Conservation (phyloP, 2,329 filamentous ascomycete genomes). For the Coniochaeta sp. region DNA sequence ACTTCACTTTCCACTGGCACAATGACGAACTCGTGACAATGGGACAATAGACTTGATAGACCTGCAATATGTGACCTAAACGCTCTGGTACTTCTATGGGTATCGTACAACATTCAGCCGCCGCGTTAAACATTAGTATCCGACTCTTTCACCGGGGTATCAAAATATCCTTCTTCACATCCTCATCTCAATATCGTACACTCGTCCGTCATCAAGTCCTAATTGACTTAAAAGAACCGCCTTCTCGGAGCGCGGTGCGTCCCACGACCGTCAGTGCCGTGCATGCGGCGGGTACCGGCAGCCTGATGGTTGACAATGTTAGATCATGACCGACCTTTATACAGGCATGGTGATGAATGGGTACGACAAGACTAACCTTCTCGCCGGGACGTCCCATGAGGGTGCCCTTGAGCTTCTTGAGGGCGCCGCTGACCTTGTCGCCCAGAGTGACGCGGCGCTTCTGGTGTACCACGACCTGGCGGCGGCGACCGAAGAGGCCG, state of each 20-base stretch:
- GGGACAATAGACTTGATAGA: neutral
- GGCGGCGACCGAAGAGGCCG: conserved; percentile 32
- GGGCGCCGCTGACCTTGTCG: conserved; percentile 71
- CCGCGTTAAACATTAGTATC: neutral
- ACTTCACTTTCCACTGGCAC: neutral
- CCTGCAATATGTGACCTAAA: neutral
- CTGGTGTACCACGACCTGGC: conserved; percentile 39
- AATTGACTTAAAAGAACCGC: neutral
- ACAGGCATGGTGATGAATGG: too few relatives aligned
- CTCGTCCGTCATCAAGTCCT: neutral
- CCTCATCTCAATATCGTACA: neutral
- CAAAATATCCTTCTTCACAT: neutral
- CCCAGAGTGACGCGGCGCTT: conserved; percentile 61
- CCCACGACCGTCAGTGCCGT: conserved; percentile 64
- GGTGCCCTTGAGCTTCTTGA: conserved; percentile 66
- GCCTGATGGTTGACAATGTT: conserved; percentile 39
- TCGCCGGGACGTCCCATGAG: conserved; percentile 62
- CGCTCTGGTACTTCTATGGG: neutral
- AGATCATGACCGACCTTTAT: neutral
- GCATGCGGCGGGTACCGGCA: conserved; percentile 67
- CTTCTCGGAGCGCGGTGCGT: neutral
- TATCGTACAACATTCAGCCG: neutral
- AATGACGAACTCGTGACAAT: neutral
- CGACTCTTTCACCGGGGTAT: neutral
- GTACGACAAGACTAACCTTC: conserved; percentile 44